Percentiles rank a stretch among this genome's conserved stretches.
phyloP scores from a whole-genome alignment of 2,329 filamentous ascomycete species.

The Fusarium xylarioides region DNA sequence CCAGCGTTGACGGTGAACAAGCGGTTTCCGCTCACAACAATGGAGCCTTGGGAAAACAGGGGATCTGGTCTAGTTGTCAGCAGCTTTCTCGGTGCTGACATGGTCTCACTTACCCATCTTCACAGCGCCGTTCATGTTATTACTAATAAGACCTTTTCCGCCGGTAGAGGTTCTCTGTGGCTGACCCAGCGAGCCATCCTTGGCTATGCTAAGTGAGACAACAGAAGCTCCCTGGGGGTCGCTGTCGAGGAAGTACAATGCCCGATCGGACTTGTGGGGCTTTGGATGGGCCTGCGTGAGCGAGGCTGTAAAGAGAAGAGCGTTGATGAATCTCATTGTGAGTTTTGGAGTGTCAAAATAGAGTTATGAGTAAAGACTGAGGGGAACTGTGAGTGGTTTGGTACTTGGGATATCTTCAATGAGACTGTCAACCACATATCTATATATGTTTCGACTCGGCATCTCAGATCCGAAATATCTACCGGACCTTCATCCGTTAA shows the following conservation, averaged over 20 bases:
- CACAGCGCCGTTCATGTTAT: background rate
- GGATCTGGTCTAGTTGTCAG: background rate
- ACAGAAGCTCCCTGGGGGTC: conserved; percentile 6
- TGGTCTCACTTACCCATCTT: background rate
- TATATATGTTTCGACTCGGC: background rate
- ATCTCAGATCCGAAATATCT: background rate
- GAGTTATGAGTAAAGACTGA: no score
- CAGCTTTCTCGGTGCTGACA: rapidly evolving
- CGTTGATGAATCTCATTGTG: background rate
- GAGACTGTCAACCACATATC: background rate
- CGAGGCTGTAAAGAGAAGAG: background rate
- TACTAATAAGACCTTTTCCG: background rate
- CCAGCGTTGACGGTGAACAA: conserved; percentile 7
- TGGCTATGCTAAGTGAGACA: background rate
- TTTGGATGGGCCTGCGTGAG: background rate
- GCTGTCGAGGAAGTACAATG: conserved; percentile 7
- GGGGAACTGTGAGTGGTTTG: no score
- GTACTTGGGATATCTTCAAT: background rate
- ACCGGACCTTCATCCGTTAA: background rate
- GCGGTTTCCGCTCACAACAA: background rate
- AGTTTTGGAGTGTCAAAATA: rapidly evolving
- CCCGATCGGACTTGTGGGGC: background rate
- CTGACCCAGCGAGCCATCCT: background rate
- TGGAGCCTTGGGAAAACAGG: background rate
- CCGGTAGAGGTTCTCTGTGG: background rate